phyloP scores from a whole-genome alignment of 306 rosid species.

The Hippophae rhamnoides region DNA sequence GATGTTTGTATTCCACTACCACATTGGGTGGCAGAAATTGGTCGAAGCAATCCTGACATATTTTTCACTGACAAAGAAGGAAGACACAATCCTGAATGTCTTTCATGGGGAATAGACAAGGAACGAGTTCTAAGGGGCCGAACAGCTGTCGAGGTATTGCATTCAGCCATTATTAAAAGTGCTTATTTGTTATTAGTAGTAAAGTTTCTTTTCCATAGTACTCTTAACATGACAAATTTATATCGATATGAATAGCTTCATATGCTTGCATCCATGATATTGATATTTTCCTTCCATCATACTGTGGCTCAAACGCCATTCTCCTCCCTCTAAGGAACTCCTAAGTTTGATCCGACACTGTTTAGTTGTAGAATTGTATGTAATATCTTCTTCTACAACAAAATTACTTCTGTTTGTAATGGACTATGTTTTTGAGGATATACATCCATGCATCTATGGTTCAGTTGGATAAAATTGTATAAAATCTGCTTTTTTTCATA shows the following conservation, averaged over 20 bases:
- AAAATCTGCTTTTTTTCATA: no score
- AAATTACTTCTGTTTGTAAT: no score
- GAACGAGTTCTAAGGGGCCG: conserved; percentile 94
- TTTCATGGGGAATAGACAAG: conserved; percentile 95
- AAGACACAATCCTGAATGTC: conserved; percentile 94
- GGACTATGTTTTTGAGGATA: no score
- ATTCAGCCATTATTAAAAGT: background rate
- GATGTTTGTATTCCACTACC: conserved; percentile 95
- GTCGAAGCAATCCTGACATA: conserved; percentile 89
- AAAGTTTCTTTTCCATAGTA: background rate
- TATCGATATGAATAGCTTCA: background rate
- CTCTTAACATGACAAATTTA: background rate
- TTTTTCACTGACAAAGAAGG: conserved; percentile 95
- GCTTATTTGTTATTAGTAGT: conserved; percentile 7
- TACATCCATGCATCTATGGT: no score
- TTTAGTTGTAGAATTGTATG: no score
- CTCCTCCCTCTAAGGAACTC: no score
- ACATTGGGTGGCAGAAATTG: conserved; percentile 97
- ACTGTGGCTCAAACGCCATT: no score
- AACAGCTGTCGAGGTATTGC: conserved; percentile 84
- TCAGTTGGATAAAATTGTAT: no score
- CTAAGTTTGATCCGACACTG: no score
- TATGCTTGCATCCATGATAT: background rate
- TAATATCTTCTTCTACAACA: no score
- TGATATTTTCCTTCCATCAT: background rate